Evolutionary conservation across 257 asterid genomes (phyloP).

Genomic region (Primulina tabacum): DNA sequence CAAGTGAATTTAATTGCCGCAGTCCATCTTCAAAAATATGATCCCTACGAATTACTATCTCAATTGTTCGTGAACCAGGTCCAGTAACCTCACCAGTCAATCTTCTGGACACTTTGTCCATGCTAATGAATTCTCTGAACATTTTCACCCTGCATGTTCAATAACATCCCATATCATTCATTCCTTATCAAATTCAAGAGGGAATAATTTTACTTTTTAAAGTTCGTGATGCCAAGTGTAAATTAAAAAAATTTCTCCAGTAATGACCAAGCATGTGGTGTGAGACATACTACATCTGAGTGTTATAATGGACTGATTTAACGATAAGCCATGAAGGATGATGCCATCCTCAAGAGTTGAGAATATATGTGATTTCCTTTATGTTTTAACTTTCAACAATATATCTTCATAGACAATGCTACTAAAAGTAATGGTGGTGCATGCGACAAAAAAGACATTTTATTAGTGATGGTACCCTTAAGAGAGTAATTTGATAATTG

Average conservation of each 20-base stretch:
- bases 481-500: too few species aligned
- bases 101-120: slow-evolving; percentile 85
- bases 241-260: neutral
- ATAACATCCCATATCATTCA: slow-evolving; percentile 19
- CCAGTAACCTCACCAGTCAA: slow-evolving; percentile 74
- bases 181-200: slow-evolving; percentile 16
- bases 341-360: too few species aligned
- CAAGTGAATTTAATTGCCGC: slow-evolving; percentile 75
- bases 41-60: slow-evolving; percentile 80
- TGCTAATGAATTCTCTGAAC: slow-evolving; percentile 90
- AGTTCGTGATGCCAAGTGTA: neutral
- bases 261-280: slow-evolving; percentile 9
- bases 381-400: too few species aligned
- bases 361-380: too few species aligned
- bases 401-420: too few species aligned
- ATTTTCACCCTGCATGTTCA: slow-evolving; percentile 68
- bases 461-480: too few species aligned
- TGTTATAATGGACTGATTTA: too few species aligned
- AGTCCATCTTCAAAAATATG: slow-evolving; percentile 92
- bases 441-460: neutral
- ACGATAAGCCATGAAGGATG: too few species aligned
- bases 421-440: neutral
- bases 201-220: slow-evolving; percentile 1
- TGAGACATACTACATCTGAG: neutral
- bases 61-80: slow-evolving; percentile 71